Percentiles rank a stretch among this genome's conserved stretches.
phyloP scores from a whole-genome alignment of 345 rosid species.

The Eucalyptus marginata region DNA sequence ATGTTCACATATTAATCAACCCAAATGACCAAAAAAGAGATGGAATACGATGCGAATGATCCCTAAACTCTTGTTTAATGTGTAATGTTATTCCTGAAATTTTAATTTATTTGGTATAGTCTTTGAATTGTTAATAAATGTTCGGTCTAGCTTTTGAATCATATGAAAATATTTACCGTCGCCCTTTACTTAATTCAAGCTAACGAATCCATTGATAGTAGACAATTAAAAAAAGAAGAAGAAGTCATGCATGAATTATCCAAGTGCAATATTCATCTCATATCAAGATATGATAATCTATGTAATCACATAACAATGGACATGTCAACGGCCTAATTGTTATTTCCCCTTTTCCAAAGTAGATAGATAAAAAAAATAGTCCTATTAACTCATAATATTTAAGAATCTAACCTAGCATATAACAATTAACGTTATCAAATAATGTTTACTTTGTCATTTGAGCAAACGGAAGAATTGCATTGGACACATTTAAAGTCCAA shows the following conservation, averaged over 20 bases:
- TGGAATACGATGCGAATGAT: neutral
- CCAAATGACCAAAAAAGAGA: neutral
- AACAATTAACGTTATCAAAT: neutral
- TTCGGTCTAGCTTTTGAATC: fast-evolving
- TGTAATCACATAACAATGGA: neutral
- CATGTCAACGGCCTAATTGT: neutral
- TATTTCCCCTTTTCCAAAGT: neutral
- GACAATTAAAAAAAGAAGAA: neutral
- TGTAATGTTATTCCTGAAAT: fast-evolving
- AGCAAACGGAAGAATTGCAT: neutral
- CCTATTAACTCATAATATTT: neutral
- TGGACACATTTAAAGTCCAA: neutral
- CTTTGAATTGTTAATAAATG: fast-evolving
- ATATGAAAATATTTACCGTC: neutral
- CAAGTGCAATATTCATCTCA: neutral
- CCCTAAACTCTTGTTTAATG: neutral
- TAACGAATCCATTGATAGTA: neutral
- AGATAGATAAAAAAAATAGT: neutral
- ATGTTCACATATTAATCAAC: neutral
- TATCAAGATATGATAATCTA: neutral
- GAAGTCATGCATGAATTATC: neutral
- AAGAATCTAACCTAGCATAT: neutral
- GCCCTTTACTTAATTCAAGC: neutral
- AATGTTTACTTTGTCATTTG: neutral
- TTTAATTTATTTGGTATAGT: neutral